Conservation (phyloP, 148 eudicot genomes). For the Vaccinium vitisidaea region DNA sequence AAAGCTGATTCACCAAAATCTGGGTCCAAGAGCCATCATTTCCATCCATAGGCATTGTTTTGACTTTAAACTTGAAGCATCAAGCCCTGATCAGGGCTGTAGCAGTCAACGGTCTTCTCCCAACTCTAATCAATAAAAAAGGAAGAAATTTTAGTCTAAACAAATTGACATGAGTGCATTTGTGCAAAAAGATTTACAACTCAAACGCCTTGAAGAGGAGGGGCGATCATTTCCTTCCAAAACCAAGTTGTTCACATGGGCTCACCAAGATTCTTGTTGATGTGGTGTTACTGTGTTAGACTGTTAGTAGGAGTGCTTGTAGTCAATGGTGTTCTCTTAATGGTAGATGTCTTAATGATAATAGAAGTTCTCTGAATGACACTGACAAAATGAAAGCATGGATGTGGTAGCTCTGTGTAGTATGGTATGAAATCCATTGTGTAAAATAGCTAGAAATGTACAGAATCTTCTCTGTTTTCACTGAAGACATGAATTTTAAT, state of each 20-base stretch:
- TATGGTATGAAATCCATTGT: not conserved
- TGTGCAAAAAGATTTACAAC: not conserved
- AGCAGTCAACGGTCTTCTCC: no score
- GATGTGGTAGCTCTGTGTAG: no score
- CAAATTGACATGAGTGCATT: not conserved
- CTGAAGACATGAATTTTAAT: not conserved
- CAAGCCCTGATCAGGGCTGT: constrained; percentile 66
- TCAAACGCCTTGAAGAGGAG: not conserved
- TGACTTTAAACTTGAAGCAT: constrained; percentile 97
- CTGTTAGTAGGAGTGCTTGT: not conserved
- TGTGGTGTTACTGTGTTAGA: not conserved
- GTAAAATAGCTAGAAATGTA: not conserved
- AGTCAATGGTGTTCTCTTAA: not conserved
- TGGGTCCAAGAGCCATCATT: constrained; percentile 36
- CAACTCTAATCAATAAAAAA: constrained; percentile 18
- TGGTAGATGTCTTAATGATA: not conserved
- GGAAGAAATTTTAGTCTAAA: not conserved
- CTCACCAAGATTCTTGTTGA: not conserved
- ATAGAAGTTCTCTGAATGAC: not conserved
- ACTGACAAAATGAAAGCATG: no score
- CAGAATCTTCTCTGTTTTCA: not conserved
- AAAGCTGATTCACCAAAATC: constrained; percentile 75
- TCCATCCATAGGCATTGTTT: constrained; percentile 57
- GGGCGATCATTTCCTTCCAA: not conserved
- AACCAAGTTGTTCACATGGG: not conserved